A percentile compares a stretch with the other conserved stretches of the same genome.
Conservation (phyloP, 2,329 filamentous ascomycete species). For the Aspergillus japonicus region DNA sequence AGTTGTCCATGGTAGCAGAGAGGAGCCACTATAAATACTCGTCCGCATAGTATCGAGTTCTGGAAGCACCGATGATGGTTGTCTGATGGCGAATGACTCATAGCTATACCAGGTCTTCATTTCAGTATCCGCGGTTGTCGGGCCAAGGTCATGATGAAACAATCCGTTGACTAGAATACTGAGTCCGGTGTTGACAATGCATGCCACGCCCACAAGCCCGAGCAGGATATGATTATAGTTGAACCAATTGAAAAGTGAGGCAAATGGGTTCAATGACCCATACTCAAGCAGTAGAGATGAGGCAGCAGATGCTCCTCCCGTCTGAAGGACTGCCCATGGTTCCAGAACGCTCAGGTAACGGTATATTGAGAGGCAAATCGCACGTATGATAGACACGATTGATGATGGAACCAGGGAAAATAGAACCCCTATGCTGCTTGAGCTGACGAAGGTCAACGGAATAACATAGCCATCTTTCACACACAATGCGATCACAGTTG, state of each 20-base stretch:
- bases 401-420: slow-evolving; percentile 6
- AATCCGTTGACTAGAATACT: slow-evolving; percentile 8
- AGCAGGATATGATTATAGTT: slow-evolving; percentile 7
- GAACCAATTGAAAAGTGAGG: slow-evolving; percentile 6
- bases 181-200: slow-evolving; percentile 6
- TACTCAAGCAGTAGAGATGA: slow-evolving; percentile 10
- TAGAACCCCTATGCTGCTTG: not conserved
- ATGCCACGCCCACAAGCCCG: slow-evolving; percentile 8
- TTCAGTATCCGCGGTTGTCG: not conserved
- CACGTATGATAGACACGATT: slow-evolving; percentile 4
- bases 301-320: slow-evolving; percentile 5
- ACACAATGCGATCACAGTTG: slow-evolving; percentile 1
- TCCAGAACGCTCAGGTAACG: slow-evolving; percentile 9
- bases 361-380: slow-evolving; percentile 9
- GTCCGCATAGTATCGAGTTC: slow-evolving; percentile 11
- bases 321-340: slow-evolving; percentile 9
- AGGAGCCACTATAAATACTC: slow-evolving; percentile 10
- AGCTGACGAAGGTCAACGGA: slow-evolving; percentile 1
- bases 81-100: not conserved
- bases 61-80: slow-evolving; percentile 2
- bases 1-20: slow-evolving; percentile 17
- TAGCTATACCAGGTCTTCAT: slow-evolving; percentile 5
- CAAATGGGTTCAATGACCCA: slow-evolving; percentile 7
- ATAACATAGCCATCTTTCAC: slow-evolving; percentile 1
- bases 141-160: slow-evolving; percentile 4